Percentiles rank a stretch among this genome's conserved stretches.
Evolutionary conservation across 2,329 filamentous ascomycete genomes (phyloP).

Genomic region (Sclerotinia glacialis): DNA sequence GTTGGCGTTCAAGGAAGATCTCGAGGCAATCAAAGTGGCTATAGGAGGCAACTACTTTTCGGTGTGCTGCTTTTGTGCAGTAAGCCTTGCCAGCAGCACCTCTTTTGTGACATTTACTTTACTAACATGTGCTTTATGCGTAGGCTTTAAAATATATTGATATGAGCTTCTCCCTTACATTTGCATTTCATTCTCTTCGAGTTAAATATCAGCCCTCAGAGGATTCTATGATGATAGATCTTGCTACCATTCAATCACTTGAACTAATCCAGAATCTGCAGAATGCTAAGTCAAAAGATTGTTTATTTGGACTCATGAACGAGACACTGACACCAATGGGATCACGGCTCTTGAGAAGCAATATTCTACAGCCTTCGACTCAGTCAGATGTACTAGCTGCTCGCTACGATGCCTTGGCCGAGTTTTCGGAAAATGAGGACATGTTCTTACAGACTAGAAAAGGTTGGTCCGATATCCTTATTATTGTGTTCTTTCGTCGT

Average conservation of each 20-base stretch:
- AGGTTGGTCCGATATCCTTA: constrained; percentile 45
- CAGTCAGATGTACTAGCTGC: constrained; percentile 61
- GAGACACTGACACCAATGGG: constrained; percentile 88
- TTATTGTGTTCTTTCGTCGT: background rate
- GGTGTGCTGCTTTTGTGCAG: constrained; percentile 80
- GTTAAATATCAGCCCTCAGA: constrained; percentile 86
- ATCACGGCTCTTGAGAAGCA: constrained; percentile 74
- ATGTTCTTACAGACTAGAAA: constrained; percentile 76
- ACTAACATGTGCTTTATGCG: constrained; percentile 18
- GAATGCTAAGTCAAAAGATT: constrained; percentile 73
- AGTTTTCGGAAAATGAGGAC: constrained; percentile 76
- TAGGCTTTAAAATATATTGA: constrained; percentile 82
- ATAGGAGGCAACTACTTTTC: constrained; percentile 83
- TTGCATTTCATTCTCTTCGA: constrained; percentile 75
- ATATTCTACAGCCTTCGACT: constrained; percentile 85
- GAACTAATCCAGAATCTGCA: constrained; percentile 88
- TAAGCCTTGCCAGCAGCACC: constrained; percentile 45
- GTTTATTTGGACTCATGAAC: constrained; percentile 81
- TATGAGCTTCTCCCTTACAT: constrained; percentile 62
- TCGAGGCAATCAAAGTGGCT: constrained; percentile 76
- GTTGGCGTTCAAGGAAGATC: constrained; percentile 75
- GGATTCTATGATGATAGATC: constrained; percentile 93
- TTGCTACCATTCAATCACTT: constrained; percentile 79
- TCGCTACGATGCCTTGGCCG: constrained; percentile 79
- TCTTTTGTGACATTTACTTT: background rate